Base-by-base conservation (phyloP, 352 stramenopile species). In the Pythium brachiatum region DNA sequence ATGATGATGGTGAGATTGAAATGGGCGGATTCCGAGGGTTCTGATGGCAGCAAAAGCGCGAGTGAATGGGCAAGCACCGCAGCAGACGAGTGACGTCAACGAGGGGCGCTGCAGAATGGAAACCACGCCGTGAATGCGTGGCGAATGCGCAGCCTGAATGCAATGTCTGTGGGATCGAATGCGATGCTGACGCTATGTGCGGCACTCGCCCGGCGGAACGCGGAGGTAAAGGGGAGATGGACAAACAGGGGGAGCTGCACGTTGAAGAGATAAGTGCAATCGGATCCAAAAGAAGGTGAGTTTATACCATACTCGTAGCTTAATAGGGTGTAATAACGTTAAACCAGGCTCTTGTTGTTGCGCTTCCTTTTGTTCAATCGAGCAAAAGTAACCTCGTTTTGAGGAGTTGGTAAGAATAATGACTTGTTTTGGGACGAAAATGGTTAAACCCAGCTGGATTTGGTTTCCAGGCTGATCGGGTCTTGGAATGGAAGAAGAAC, bases 251-350 rank as follows among this genome's bases (percentile, higher is more conserved):
- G 21, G 39, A 31, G 36, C 15, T 38, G 21, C 15, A 68, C 26
- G 60, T 68, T 68, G 60, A 68, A 55, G 67, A 48, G 50, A 13
- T 57, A 32, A 25, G 38, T n/a, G 41, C 63, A 57, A 25, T 47
- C 51, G 16, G 6, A 23, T 13, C 18, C 60, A 53, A 44, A 68
- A 62, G 3, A 46, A 11, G 60, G 44, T 67, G 16, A 0, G 7
- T 26, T 15, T 23, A 3, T 0, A 0, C 16, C 31, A 29, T 12
- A 50, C 25, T 12, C 34, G 29, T 7, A 16, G 18, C 26, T 3
- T 38, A 48, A 59, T 7, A 25, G 16, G 36, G 53, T 48, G 26
- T 0, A 58, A 21, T 25, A 15, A 41, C 8, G 5, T 7, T 23
- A n/a, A 18, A 20, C 4, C 2, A 7, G 26, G n/a, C 31, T 6